Percentiles rank a stretch among this genome's conserved stretches.
phyloP scores from a whole-genome alignment of 768 basidiomycete genomes.

The Mycena venus region DNA sequence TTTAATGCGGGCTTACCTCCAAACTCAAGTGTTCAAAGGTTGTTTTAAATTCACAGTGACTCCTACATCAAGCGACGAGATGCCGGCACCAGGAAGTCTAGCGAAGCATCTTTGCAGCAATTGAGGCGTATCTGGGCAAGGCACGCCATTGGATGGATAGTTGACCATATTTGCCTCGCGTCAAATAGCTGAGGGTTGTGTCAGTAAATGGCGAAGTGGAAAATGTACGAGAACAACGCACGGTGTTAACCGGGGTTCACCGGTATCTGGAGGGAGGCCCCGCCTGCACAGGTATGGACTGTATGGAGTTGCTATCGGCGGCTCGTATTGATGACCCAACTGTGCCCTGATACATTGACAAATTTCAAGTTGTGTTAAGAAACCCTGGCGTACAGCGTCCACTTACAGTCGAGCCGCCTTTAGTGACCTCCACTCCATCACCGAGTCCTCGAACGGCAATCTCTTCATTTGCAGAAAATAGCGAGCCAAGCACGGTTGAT shows the following conservation, averaged over 20 bases:
- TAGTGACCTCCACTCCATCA: background rate
- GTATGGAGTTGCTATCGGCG: background rate
- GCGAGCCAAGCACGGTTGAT: slow-evolving; percentile 17
- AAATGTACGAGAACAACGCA: too few relatives aligned
- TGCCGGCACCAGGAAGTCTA: background rate
- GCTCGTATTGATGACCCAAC: background rate
- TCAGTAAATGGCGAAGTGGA: too few relatives aligned
- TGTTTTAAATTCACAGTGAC: too few relatives aligned
- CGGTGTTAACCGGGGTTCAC: background rate
- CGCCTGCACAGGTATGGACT: background rate
- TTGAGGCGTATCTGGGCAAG: background rate
- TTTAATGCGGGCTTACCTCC: too few relatives aligned
- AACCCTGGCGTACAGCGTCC: background rate
- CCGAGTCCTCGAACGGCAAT: background rate
- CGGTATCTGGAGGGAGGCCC: background rate
- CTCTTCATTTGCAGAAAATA: background rate
- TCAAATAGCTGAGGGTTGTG: background rate
- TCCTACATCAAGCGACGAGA: too few relatives aligned
- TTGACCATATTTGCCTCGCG: background rate
- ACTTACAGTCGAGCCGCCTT: slow-evolving; percentile 2
- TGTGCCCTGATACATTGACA: background rate
- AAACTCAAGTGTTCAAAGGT: too few relatives aligned
- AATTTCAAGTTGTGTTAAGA: background rate
- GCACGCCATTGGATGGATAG: background rate
- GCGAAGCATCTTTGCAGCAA: background rate